These are phyloP conservation scores for Glarea lozoyensis DNA, from an alignment of 495 filamentous ascomycete species.

Conservation along the genomic window DNA sequence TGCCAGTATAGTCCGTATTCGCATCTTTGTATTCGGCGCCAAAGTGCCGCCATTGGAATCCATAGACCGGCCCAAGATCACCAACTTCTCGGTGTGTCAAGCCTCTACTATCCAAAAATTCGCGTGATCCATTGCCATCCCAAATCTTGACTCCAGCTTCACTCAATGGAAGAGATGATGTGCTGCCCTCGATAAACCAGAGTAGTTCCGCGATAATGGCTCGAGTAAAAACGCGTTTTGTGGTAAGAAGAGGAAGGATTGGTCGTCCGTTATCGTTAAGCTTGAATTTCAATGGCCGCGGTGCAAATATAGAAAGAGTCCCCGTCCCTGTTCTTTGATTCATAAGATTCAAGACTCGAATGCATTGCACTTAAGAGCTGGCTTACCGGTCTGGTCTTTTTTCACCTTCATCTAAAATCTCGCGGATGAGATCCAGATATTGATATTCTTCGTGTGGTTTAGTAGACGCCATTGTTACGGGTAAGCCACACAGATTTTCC, in stretches of 20 bases:
- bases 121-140: constrained; percentile 92
- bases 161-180: constrained; percentile 65
- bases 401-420: constrained; percentile 68
- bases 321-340: constrained; percentile 75
- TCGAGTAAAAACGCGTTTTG: constrained; percentile 90
- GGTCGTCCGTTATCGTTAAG: constrained; percentile 50
- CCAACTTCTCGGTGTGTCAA: constrained; percentile 70
- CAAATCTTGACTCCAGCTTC: constrained; percentile 86
- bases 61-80: constrained; percentile 93
- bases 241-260: constrained; percentile 86
- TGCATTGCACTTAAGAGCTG: background rate
- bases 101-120: constrained; percentile 76
- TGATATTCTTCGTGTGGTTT: constrained; percentile 69
- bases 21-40: constrained; percentile 79
- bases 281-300: constrained; percentile 73
- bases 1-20: constrained; percentile 71
- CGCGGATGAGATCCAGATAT: constrained; percentile 66
- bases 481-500: background rate
- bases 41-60: constrained; percentile 99
- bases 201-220: constrained; percentile 90
- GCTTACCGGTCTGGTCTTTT: constrained; percentile 66
- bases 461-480: background rate
- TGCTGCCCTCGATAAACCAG: constrained; percentile 86
- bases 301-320: constrained; percentile 81
- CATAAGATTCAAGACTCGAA: constrained; percentile 5